These are phyloP conservation scores for Isatis lusitanica DNA, from an alignment of 441 rosid genomes.

Conservation along the genomic window DNA sequence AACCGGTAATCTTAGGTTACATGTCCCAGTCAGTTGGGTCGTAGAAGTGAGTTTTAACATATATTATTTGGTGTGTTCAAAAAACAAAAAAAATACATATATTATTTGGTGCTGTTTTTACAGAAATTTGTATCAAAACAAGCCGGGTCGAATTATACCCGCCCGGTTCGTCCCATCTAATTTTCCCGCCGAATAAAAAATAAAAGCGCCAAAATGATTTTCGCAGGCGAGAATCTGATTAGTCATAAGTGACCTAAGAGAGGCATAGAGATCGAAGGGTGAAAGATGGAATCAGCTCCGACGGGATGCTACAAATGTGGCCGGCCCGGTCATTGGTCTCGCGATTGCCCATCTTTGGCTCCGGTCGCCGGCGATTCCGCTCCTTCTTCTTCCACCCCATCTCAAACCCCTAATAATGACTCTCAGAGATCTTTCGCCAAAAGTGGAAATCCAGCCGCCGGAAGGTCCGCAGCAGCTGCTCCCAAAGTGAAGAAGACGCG, in stretches of 20 bases:
- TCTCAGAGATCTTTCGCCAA: conserved; percentile 23
- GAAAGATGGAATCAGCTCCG: conserved; percentile 58
- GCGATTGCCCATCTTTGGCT: conserved; percentile 68
- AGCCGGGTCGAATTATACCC: not conserved
- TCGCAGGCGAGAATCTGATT: not conserved
- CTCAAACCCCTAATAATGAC: conserved; percentile 25
- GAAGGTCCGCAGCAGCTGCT: conserved; percentile 36
- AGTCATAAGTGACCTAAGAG: conserved; percentile 24
- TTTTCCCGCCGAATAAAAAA: conserved; percentile 24
- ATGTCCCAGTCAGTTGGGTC: too few species aligned
- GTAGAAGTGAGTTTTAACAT: too few species aligned
- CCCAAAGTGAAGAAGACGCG: conserved; percentile 62
- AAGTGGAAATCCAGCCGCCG: conserved; percentile 4
- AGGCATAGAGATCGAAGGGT: not conserved
- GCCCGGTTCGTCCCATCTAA: conserved; percentile 18
- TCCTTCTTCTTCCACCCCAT: conserved; percentile 13
- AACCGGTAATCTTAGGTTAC: too few species aligned
- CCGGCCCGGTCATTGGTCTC: conserved; percentile 97
- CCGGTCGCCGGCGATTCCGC: conserved; percentile 19
- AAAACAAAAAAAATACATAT: too few species aligned
- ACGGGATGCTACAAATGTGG: conserved; percentile 98
- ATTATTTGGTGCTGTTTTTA: too few species aligned
- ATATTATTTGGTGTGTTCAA: too few species aligned
- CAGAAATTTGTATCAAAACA: too few species aligned
- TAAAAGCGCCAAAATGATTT: conserved; percentile 13